A percentile compares a stretch with the other conserved stretches of the same genome.
These are phyloP conservation scores for Debaryomycetaceae sp. DNA, from an alignment of 1,139 yeast species.

Conservation along the genomic window DNA sequence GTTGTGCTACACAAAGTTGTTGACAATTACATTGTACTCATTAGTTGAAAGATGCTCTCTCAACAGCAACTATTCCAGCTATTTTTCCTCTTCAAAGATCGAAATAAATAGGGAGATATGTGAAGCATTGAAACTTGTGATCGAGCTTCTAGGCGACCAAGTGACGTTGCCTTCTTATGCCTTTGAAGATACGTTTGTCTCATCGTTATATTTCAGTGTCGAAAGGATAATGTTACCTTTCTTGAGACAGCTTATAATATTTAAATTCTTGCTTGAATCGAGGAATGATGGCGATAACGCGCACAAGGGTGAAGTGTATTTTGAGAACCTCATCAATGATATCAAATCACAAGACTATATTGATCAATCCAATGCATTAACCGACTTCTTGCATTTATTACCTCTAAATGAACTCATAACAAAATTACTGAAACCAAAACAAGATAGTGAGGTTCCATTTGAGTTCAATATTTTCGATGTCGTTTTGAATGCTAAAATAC, in stretches of 20 bases:
- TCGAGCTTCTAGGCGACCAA: conserved; percentile 1
- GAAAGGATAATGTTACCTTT: conserved; percentile 32
- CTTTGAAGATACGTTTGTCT: conserved; percentile 2
- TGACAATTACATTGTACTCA: conserved; percentile 21
- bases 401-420: conserved; percentile 15
- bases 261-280: conserved; percentile 32
- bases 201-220: conserved; percentile 20
- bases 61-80: conserved; percentile 3
- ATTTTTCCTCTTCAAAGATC: conserved; percentile 1
- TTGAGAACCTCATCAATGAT: conserved; percentile 15
- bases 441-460: conserved; percentile 12
- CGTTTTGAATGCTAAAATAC: conserved; percentile 25
- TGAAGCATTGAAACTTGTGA: not conserved
- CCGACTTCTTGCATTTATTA: conserved; percentile 19
- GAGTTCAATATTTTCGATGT: conserved; percentile 23
- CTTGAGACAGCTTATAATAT: conserved; percentile 34
- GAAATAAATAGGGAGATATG: not conserved
- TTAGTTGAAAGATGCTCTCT: conserved; percentile 10
- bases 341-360: conserved; percentile 15
- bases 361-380: conserved; percentile 20
- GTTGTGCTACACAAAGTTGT: conserved; percentile 26
- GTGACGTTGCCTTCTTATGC: conserved; percentile 1
- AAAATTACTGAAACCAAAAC: conserved; percentile 7
- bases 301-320: conserved; percentile 12
- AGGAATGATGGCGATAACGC: conserved; percentile 21